These are phyloP conservation scores for Exserohilum rostratum DNA, from an alignment of 2,329 filamentous ascomycete species.

Conservation along the genomic window DNA sequence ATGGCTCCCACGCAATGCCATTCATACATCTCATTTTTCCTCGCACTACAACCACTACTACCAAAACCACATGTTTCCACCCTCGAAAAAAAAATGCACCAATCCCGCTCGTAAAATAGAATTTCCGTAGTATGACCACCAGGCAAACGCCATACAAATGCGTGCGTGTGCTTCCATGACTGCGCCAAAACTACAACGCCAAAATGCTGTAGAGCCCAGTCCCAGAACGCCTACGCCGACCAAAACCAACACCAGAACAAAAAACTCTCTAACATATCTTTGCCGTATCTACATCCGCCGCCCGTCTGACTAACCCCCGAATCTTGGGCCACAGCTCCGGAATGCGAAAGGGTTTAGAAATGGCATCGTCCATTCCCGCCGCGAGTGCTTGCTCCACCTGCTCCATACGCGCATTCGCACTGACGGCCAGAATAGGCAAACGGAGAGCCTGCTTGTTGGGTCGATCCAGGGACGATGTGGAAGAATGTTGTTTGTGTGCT, in stretches of 20 bases:
- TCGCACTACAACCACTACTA: too few species aligned
- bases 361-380: constrained; percentile 42
- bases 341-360: constrained; percentile 34
- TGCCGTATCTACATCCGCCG: background rate
- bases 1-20: too few species aligned
- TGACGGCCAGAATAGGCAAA: constrained; percentile 42
- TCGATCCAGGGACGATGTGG: background rate
- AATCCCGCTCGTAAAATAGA: background rate
- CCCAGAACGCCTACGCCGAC: too few species aligned
- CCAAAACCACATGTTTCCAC: background rate
- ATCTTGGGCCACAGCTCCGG: constrained; percentile 33
- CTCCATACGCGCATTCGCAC: constrained; percentile 44
- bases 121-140: background rate
- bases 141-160: background rate
- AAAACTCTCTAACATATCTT: background rate
- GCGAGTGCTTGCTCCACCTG: constrained; percentile 38
- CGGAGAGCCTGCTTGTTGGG: constrained; percentile 7
- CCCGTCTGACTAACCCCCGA: constrained; percentile 11
- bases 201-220: too few species aligned
- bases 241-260: too few species aligned
- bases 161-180: background rate
- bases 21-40: too few species aligned
- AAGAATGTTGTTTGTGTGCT: background rate
- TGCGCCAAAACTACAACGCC: background rate
- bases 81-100: background rate